These are phyloP conservation scores for Leishmania lainsoni DNA, from an alignment of 208 protist genomes.

Conservation along the genomic window DNA sequence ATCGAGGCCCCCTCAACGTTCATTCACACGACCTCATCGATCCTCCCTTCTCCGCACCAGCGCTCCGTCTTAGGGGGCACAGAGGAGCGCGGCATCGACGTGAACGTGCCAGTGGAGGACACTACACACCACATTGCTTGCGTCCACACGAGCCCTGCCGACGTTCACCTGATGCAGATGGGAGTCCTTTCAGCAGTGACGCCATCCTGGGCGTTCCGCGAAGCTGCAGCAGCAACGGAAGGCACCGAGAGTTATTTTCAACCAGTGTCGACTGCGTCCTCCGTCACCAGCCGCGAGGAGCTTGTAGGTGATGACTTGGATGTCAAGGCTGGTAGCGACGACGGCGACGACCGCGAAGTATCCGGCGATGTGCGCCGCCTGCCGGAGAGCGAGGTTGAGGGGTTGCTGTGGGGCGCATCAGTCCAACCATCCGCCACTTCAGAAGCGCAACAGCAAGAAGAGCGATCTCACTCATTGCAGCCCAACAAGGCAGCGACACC, in stretches of 20 bases:
- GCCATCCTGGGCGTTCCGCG: background rate
- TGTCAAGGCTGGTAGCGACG: background rate
- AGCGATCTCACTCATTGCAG: background rate
- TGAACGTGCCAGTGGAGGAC: background rate
- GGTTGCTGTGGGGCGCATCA: background rate
- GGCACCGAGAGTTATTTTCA: background rate
- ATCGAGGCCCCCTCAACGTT: too few species aligned
- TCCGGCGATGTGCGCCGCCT: conserved; percentile 11
- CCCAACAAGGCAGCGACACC: background rate
- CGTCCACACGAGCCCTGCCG: background rate
- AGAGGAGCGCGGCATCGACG: background rate
- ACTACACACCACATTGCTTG: background rate
- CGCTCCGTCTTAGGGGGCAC: background rate
- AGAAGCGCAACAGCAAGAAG: background rate
- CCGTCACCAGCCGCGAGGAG: background rate
- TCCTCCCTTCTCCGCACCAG: background rate
- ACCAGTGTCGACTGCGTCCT: background rate
- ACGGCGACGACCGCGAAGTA: background rate
- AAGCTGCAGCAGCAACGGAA: background rate
- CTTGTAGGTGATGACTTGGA: background rate
- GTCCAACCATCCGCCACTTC: background rate
- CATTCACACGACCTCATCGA: background rate
- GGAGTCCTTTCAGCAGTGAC: background rate
- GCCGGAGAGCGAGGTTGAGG: conserved; percentile 3
- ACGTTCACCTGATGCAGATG: background rate